Evolutionary conservation across 2,329 filamentous ascomycete species (phyloP).

Genomic region (Penicillium decumbens): DNA sequence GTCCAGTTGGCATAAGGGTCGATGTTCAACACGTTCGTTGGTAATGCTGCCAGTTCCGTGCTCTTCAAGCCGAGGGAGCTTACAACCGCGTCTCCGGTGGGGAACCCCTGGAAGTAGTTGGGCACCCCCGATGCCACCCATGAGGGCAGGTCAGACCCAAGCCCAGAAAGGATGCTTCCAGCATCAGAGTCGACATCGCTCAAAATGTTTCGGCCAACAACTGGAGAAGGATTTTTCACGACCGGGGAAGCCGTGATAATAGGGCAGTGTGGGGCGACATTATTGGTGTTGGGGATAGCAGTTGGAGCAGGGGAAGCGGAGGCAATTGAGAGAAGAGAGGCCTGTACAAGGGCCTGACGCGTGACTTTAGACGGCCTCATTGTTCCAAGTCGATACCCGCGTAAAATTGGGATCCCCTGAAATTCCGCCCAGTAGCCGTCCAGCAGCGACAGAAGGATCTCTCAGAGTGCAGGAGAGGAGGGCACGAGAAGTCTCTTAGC

Average conservation of each 20-base stretch:
- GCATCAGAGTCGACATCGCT: not conserved
- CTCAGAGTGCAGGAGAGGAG: not conserved
- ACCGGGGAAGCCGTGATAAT: not conserved
- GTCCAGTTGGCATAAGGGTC: slow-evolving; percentile 68
- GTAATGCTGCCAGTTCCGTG: slow-evolving; percentile 13
- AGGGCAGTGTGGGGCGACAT: not conserved
- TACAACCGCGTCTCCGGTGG: slow-evolving; percentile 18
- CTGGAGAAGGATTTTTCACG: not conserved
- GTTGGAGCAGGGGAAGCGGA: not conserved
- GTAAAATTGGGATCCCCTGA: not conserved
- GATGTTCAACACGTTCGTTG: slow-evolving; percentile 22
- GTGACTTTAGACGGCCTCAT: not conserved
- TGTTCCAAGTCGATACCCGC: not conserved
- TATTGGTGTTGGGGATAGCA: not conserved
- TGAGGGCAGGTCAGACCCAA: slow-evolving; percentile 17
- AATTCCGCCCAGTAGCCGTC: not conserved
- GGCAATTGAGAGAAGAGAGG: not conserved
- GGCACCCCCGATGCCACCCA: slow-evolving; percentile 24
- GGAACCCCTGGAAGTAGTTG: slow-evolving; percentile 22
- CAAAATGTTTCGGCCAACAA: not conserved
- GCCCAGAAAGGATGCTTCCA: not conserved
- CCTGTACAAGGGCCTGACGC: not conserved
- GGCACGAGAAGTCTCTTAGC: not conserved
- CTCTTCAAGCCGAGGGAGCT: slow-evolving; percentile 20
- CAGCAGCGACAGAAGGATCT: not conserved